These are phyloP conservation scores for Whalleya microplaca DNA, from an alignment of 2,329 filamentous ascomycete species.

Conservation along the genomic window DNA sequence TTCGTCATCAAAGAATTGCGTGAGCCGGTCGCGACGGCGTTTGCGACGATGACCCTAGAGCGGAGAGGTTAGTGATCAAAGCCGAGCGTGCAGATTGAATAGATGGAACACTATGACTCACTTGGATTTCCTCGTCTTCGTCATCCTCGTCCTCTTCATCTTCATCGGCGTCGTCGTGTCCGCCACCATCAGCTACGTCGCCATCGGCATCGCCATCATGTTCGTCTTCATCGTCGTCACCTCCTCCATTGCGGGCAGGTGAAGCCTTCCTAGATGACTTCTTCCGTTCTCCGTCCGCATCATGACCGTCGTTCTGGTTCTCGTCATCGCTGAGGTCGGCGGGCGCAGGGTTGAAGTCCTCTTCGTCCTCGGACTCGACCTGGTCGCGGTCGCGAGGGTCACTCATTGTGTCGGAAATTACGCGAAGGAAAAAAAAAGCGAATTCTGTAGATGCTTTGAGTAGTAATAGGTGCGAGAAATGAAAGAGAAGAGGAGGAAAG, in stretches of 20 bases:
- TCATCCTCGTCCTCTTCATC: conserved; percentile 70
- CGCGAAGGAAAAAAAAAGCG: conserved; percentile 5
- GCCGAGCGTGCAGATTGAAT: not conserved
- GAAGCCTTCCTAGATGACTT: conserved; percentile 25
- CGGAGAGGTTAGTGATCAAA: conserved; percentile 1
- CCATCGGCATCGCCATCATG: conserved; percentile 52
- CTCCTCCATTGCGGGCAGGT: conserved; percentile 34
- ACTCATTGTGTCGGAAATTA: conserved; percentile 46
- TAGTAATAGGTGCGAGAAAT: not conserved
- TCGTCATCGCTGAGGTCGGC: conserved; percentile 76
- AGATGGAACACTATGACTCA: conserved; percentile 36
- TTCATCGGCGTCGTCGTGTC: conserved; percentile 54
- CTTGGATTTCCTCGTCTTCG: conserved; percentile 69
- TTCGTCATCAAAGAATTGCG: conserved; percentile 95
- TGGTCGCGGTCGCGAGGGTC: conserved; percentile 52
- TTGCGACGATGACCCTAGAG: conserved; percentile 73
- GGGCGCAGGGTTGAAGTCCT: conserved; percentile 85
- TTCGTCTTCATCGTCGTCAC: conserved; percentile 48
- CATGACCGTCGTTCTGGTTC: conserved; percentile 42
- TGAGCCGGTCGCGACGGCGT: conserved; percentile 74
- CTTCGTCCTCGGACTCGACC: conserved; percentile 72
- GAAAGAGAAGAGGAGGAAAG: not conserved
- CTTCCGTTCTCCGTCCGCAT: conserved; percentile 32
- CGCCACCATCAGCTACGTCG: conserved; percentile 50
- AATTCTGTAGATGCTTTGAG: not conserved